Percentiles rank a stretch among this genome's conserved stretches.
phyloP scores from a whole-genome alignment of 352 stramenopile species.

The Globisporangium solare region DNA sequence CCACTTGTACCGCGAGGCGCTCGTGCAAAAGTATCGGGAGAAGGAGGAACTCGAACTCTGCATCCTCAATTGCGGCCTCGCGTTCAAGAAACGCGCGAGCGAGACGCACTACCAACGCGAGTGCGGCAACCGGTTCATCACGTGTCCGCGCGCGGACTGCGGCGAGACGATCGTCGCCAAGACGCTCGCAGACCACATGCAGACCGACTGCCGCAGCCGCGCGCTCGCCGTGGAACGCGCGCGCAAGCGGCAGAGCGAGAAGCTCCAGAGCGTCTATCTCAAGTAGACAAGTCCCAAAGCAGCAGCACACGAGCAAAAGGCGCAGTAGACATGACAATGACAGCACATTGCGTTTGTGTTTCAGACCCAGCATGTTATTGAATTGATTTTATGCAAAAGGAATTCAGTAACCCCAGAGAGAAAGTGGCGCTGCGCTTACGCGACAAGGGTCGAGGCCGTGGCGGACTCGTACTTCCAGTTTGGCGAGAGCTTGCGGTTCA shows the following conservation, averaged over 20 bases:
- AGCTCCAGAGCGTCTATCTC: background rate
- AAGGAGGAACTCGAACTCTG: slow-evolving; percentile 40
- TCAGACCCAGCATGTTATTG: slow-evolving; percentile 26
- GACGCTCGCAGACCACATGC: slow-evolving; percentile 28
- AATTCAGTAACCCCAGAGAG: slow-evolving; percentile 16
- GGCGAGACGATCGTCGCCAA: slow-evolving; percentile 46
- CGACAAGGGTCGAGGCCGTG: slow-evolving; percentile 98
- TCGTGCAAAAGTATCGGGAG: slow-evolving; percentile 31
- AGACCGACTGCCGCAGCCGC: slow-evolving; percentile 32
- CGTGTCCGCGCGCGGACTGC: slow-evolving; percentile 46
- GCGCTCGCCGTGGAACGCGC: slow-evolving; percentile 19
- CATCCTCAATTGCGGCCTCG: slow-evolving; percentile 31
- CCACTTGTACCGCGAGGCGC: slow-evolving; percentile 28
- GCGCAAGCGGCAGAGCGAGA: slow-evolving; percentile 3
- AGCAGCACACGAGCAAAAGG: background rate
- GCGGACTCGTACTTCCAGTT: slow-evolving; percentile 99
- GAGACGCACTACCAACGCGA: slow-evolving; percentile 36
- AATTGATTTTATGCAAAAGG: slow-evolving; percentile 4
- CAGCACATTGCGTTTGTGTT: slow-evolving; percentile 23
- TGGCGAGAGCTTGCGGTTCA: slow-evolving; percentile 97
- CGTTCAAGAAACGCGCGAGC: slow-evolving; percentile 29
- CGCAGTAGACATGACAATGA: background rate
- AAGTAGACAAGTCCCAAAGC: background rate
- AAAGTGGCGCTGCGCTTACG: slow-evolving; percentile 79
- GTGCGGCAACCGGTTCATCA: slow-evolving; percentile 42